phyloP scores from a whole-genome alignment of 2,329 filamentous ascomycete genomes.

The Trichoderma sp. region DNA sequence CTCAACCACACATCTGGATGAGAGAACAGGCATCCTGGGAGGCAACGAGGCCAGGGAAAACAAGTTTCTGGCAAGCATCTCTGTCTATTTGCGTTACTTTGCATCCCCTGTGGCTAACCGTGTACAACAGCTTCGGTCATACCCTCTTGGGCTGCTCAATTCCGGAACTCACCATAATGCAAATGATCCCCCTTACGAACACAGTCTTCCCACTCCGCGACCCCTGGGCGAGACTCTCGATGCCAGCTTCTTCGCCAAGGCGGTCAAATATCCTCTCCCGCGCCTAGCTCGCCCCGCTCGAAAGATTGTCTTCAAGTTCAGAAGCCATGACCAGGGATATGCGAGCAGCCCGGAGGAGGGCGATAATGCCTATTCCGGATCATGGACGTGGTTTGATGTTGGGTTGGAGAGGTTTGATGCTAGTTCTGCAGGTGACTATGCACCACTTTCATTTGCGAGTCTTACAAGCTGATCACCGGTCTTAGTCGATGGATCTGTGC shows the following conservation, averaged over 20 bases:
- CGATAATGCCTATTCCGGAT: constrained; percentile 37
- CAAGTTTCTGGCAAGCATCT: constrained; percentile 33
- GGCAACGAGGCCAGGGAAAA: constrained; percentile 30
- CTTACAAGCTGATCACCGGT: not conserved
- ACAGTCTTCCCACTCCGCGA: constrained; percentile 29
- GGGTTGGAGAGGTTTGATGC: constrained; percentile 56
- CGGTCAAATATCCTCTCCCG: constrained; percentile 40
- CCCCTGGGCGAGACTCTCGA: constrained; percentile 30
- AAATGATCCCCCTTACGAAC: constrained; percentile 26
- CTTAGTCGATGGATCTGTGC: constrained; percentile 20
- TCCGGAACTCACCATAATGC: constrained; percentile 28
- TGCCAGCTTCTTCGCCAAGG: constrained; percentile 29
- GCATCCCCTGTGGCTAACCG: not conserved
- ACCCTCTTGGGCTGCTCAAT: constrained; percentile 37
- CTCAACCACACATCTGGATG: constrained; percentile 37
- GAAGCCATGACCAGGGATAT: constrained; percentile 59
- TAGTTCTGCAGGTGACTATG: constrained; percentile 19
- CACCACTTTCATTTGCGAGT: not conserved
- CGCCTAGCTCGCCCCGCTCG: constrained; percentile 49
- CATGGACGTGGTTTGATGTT: constrained; percentile 63
- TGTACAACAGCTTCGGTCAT: constrained; percentile 35
- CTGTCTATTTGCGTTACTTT: not conserved
- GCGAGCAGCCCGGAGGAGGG: constrained; percentile 29
- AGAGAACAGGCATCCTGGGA: constrained; percentile 22
- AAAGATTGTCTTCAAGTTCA: constrained; percentile 59